Evolutionary conservation across 2,329 filamentous ascomycete species (phyloP), one percentile per base, ranked within the genome.

Genomic region (Trichoderma sp.): DNA sequence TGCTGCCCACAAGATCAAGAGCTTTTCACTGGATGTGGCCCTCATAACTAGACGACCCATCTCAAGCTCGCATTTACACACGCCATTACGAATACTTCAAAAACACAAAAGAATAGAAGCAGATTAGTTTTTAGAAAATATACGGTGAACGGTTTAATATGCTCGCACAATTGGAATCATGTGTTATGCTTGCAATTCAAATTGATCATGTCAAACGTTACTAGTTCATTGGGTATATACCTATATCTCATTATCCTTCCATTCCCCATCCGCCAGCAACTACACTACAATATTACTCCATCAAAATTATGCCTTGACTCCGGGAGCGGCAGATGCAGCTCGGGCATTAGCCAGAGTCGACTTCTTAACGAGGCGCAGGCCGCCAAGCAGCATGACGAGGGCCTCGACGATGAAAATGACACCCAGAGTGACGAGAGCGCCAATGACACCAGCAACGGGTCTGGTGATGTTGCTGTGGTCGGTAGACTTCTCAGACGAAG

Each of bases 371-470:
- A 86, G 72, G 29, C 82, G 82, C 71, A 86, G 73, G 13, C 84
- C 84, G 6, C 79, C 81, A 6, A 83, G 16, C 19, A 80, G 73
- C 74, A 85, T 77, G 55, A 84, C 75, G 16, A 84, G 75, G 11
- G 77, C 82, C 76, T 85, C 80, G 24, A 84, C 47, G 16, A 79
- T 81, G 52, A 86, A 78, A 19, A 87, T 80, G 13, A 86, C 83
- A 11, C 81, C 81, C 5, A 88, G 78, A 0, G 86, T 86, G 47
- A 92, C 83, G 72, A 94, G 79, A 55, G 93, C 92, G 56, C 92
- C 90, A 62, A 96, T 94, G 5, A 95, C 92, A 63, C 93, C 93
- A 0, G 92, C 93, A n/a, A 94, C 88, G 6, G 88, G 85, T 47
- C 84, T 87, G 62, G 90, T 91, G 33, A 96, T 83, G 10, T 86